These are phyloP conservation scores for Pseudocohnilembus persalinus DNA, from an alignment of 169 alveolate species.

Conservation along the genomic window DNA sequence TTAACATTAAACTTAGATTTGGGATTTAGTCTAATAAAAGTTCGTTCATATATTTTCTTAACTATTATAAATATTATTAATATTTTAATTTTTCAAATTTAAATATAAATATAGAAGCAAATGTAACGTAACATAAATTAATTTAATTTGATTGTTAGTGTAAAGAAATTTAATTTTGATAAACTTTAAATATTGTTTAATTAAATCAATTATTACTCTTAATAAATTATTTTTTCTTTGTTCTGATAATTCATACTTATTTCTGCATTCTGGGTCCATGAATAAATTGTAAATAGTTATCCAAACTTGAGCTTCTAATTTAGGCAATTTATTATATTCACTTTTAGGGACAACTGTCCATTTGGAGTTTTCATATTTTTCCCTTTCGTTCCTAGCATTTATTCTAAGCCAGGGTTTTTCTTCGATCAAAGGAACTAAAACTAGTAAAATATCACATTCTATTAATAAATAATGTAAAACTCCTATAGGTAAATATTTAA, in stretches of 20 bases:
- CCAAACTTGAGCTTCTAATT: constrained; percentile 83
- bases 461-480: constrained; percentile 82
- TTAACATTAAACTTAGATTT: constrained; percentile 64
- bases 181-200: not conserved
- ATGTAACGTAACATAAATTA: too few relatives aligned
- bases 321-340: constrained; percentile 63
- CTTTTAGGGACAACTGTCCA: constrained; percentile 60
- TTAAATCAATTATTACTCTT: constrained; percentile 29
- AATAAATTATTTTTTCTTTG: constrained; percentile 74
- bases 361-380: constrained; percentile 74
- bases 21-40: constrained; percentile 81
- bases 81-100: too few relatives aligned
- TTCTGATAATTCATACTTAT: constrained; percentile 82
- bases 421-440: constrained; percentile 83
- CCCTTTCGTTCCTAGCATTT: constrained; percentile 70
- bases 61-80: not conserved
- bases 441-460: constrained; percentile 75
- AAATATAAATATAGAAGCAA: too few relatives aligned
- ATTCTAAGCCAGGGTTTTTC: constrained; percentile 84
- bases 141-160: too few relatives aligned
- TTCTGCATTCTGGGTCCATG: constrained; percentile 78
- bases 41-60: constrained; percentile 84
- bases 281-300: constrained; percentile 79
- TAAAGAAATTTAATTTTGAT: too few relatives aligned
- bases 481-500: constrained; percentile 75